These are phyloP conservation scores for Neurospora tetraspora DNA, from an alignment of 495 filamentous ascomycete species.

Conservation along the genomic window DNA sequence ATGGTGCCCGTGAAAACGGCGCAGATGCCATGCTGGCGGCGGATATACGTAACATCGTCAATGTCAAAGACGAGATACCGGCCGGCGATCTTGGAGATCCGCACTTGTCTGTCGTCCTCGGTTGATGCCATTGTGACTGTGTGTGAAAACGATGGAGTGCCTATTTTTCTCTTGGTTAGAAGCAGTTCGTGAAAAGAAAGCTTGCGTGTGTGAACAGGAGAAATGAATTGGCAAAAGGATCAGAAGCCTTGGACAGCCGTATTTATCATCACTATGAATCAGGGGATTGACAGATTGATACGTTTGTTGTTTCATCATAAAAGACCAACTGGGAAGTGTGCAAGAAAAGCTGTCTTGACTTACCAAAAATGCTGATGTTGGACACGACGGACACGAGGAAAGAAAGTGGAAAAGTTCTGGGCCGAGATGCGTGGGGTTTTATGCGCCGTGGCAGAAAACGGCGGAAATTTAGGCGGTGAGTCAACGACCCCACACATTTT, in stretches of 20 bases:
- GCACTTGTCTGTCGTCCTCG: conserved; percentile 35
- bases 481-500: not conserved
- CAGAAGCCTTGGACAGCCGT: conserved; percentile 25
- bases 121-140: conserved; percentile 17
- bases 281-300: conserved; percentile 38
- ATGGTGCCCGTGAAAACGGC: conserved; percentile 80
- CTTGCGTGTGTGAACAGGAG: not conserved
- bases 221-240: conserved; percentile 8
- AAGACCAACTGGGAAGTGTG: not conserved
- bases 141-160: not conserved
- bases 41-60: conserved; percentile 68
- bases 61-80: conserved; percentile 87
- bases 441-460: conserved; percentile 7
- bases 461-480: not conserved
- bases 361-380: conserved; percentile 17
- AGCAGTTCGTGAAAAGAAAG: not conserved
- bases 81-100: conserved; percentile 71
- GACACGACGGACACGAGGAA: conserved; percentile 9
- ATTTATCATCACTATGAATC: conserved; percentile 28
- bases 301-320: conserved; percentile 28
- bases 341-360: conserved; percentile 7
- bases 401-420: conserved; percentile 5
- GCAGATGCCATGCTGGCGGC: conserved; percentile 73
- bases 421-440: conserved; percentile 7
- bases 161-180: conserved; percentile 12